Percentiles rank a stretch among this genome's conserved stretches.
Evolutionary conservation across 2,329 filamentous ascomycete species (phyloP).

Genomic region (Paecilomyces dactylethromorphus): DNA sequence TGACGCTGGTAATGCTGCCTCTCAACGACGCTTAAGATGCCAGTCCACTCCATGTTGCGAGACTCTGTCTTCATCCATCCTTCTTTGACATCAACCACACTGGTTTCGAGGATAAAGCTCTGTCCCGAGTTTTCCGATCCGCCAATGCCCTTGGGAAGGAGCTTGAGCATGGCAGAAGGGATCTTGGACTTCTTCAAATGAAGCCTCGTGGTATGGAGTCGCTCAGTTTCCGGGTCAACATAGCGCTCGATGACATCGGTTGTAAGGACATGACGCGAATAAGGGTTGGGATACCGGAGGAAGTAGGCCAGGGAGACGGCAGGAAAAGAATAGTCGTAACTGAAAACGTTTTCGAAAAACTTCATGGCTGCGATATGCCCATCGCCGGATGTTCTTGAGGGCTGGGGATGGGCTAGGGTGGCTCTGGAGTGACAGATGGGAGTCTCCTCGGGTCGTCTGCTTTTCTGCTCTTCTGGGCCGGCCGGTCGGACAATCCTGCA

Average conservation of each 20-base stretch:
- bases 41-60: conserved; percentile 60
- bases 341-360: conserved; percentile 50
- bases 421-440: neutral
- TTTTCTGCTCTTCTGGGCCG: neutral
- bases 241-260: conserved; percentile 60
- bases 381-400: conserved; percentile 1
- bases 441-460: conserved; percentile 7
- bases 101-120: conserved; percentile 58
- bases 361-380: conserved; percentile 37
- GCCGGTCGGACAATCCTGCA: neutral
- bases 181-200: conserved; percentile 60
- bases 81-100: conserved; percentile 54
- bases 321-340: conserved; percentile 59
- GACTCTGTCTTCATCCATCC: conserved; percentile 63
- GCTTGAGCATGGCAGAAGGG: conserved; percentile 53
- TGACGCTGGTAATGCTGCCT: conserved; percentile 51
- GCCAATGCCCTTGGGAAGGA: conserved; percentile 54
- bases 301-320: conserved; percentile 63
- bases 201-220: conserved; percentile 55
- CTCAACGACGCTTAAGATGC: conserved; percentile 58
- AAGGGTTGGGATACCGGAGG: conserved; percentile 62
- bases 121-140: conserved; percentile 54
- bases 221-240: conserved; percentile 54
- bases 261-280: conserved; percentile 58
- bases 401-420: neutral